Evolutionary conservation across 208 protist species (phyloP).

Genomic region (Phytomonas serpens): DNA sequence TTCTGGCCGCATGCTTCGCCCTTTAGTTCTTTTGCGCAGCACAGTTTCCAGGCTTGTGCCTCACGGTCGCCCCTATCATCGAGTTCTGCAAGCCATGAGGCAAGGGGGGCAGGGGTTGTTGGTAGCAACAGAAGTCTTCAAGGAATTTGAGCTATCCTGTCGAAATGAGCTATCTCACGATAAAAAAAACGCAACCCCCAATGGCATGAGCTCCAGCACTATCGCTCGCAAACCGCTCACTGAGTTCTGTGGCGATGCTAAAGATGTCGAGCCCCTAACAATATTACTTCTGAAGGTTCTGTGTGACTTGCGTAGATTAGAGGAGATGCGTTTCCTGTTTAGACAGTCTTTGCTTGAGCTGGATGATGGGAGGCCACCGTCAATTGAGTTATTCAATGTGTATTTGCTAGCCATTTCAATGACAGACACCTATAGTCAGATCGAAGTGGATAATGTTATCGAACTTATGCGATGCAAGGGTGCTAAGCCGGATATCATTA

Average conservation of each 20-base stretch:
- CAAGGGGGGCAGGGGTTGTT: conserved; percentile 48
- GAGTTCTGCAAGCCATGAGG: conserved; percentile 45
- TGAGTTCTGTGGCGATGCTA: conserved; percentile 44
- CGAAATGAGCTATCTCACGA: conserved; percentile 13
- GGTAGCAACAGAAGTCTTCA: conserved; percentile 54
- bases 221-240: conserved; percentile 39
- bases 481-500: conserved; percentile 58
- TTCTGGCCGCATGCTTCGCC: neutral
- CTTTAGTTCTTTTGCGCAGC: neutral
- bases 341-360: conserved; percentile 73
- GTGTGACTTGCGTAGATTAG: conserved; percentile 71
- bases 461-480: conserved; percentile 49
- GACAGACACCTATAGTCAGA: conserved; percentile 79
- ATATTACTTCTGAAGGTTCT: conserved; percentile 80
- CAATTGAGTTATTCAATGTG: conserved; percentile 79
- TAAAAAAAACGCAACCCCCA: neutral
- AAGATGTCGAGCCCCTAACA: conserved; percentile 66
- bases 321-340: conserved; percentile 88
- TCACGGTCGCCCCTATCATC: conserved; percentile 34
- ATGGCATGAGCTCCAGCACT: neutral
- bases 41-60: neutral
- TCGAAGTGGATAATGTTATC: conserved; percentile 82
- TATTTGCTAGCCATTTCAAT: conserved; percentile 80
- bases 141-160: conserved; percentile 70
- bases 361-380: conserved; percentile 24